Evolutionary conservation across 2,329 filamentous ascomycete species (phyloP), one percentile per base, ranked within the genome.

Genomic region (Sarocladium kiliense): DNA sequence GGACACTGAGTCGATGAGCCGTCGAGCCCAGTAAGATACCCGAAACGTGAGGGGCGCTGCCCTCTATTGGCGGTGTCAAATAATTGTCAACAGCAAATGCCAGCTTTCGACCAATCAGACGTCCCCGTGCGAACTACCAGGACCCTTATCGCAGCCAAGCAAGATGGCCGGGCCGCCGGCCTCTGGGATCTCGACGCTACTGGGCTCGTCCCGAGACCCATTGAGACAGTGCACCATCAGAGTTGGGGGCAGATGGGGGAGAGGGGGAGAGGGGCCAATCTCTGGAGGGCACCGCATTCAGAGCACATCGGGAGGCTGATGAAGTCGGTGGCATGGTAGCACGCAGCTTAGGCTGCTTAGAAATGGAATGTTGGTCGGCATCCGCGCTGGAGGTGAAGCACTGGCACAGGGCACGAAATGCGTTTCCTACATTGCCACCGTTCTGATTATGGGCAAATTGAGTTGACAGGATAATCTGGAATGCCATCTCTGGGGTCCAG

Each of bases 81-180:
- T 64, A 60, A 65, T 69, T 63, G 70, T 73, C 71, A 73, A 63
- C 71, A 73, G 65, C 65, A 77, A 76, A 74, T 63, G 65, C 59
- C 53, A 49, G 42, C 56, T 50, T 42, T 21, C 54, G 57, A 59
- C 73, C 73, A 75, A 76, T 76, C 71, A 47, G 16, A 34, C 3
- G 12, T 37, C 16, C 26, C n/a, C 56, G 54, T 55, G 57, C 56
- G 56, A 36, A 49, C 56, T 56, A 58, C 58, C 51, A 49, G 30
- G 55, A 60, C 65, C 56, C 74, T 76, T 76, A 76, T 76, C 74
- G 72, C 61, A 59, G 61, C 71, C 73, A 74, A 71, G 66, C 67
- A 73, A 55, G 54, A 63, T 44, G 58, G 56, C 54, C 60, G 45
- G 55, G 57, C 47, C 47, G 47, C 47, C 47, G 47, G 47, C 47